Evolutionary conservation across 23 red algal species (phyloP), one percentile per base, ranked within the genome.

Genomic region (Gracilariopsis chorda): DNA sequence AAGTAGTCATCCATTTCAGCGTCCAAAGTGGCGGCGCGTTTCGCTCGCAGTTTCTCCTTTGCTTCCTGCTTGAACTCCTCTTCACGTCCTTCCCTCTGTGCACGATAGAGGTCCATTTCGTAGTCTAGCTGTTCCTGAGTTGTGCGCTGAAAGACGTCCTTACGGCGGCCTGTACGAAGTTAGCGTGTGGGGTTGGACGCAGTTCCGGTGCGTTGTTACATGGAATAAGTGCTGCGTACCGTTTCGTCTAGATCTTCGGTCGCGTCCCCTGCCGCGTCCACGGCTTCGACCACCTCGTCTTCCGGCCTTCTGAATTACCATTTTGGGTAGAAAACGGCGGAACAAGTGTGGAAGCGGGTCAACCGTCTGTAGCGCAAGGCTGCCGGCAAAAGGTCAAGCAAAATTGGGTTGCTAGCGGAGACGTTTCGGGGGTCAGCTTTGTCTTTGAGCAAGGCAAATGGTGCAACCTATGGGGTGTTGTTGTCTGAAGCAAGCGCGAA

Each of bases 1-100:
- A 91, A 91, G 49, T 82, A 91, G 20, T 67, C 77, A 37, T 82
- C 88, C 88, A 91, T 91, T 62, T 91, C 75, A 45, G 53, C 88
- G 36, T 91, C 88, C 16, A 91, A 51, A 40, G 59, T 25, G 14
- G 53, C 41, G 52, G 88, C 88, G 33, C 49, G 46, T 35, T 55
- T 62, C 3, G 77, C 88, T 35, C 63, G 75, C 56, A 82, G 25
- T 42, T 82, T 57, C 56, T 69, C 88, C 43, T 74, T 73, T 14
- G 55, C 74, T 27, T 80, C 75, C 42, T 49, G 47, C 48, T 81
- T 80, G 43, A 91, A 80, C 25, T 80, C 88, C 62, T 91, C 73
- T 35, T 91, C 88, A 23, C 88, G 75, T 23, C 88, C 88, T 43
- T 91, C 88, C 58, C 88, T 55, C 58, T 91, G 30, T 27, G 88